Evolutionary conservation across 345 rosid genomes (phyloP).

Genomic region (Clarkia xantiana): DNA sequence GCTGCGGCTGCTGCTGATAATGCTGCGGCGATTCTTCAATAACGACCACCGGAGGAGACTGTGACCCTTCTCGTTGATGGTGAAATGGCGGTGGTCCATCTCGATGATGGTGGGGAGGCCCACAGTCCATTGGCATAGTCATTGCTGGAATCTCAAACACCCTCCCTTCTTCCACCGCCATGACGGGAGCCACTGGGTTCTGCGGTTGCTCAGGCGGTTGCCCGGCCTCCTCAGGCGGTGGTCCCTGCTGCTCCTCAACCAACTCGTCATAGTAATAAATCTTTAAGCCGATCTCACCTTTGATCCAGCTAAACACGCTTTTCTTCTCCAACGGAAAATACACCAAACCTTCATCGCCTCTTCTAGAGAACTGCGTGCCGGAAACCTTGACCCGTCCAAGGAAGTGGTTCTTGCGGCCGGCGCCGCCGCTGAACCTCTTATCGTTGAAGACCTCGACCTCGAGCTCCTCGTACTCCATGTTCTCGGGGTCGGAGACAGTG

Average conservation of each 20-base stretch:
- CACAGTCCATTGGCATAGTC: conserved; percentile 2
- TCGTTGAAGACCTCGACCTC: conserved; percentile 75
- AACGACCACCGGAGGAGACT: conserved; percentile 38
- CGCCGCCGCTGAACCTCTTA: conserved; percentile 57
- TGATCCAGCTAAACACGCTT: conserved; percentile 85
- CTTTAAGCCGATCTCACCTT: conserved; percentile 73
- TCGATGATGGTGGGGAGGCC: neutral
- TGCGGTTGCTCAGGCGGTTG: conserved; percentile 22
- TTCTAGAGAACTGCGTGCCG: conserved; percentile 56
- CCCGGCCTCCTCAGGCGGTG: conserved; percentile 15
- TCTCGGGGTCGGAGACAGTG: conserved; percentile 55
- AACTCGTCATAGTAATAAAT: conserved; percentile 69
- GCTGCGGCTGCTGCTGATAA: conserved; percentile 7
- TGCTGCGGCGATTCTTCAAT: conserved; percentile 42
- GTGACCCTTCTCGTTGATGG: conserved; percentile 10
- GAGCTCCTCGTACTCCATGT: conserved; percentile 68
- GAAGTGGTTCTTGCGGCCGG: conserved; percentile 70
- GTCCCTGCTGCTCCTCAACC: conserved; percentile 27
- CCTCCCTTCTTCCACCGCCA: conserved; percentile 44
- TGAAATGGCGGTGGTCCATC: conserved; percentile 10
- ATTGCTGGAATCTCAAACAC: conserved; percentile 27
- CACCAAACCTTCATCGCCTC: conserved; percentile 70
- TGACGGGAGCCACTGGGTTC: conserved; percentile 19
- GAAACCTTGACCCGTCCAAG: conserved; percentile 77
- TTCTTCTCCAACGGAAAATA: conserved; percentile 76